Percentiles rank a stretch among this genome's conserved stretches.
These are phyloP conservation scores for Candida qinlingensis DNA, from an alignment of 805 yeast species.

Conservation along the genomic window DNA sequence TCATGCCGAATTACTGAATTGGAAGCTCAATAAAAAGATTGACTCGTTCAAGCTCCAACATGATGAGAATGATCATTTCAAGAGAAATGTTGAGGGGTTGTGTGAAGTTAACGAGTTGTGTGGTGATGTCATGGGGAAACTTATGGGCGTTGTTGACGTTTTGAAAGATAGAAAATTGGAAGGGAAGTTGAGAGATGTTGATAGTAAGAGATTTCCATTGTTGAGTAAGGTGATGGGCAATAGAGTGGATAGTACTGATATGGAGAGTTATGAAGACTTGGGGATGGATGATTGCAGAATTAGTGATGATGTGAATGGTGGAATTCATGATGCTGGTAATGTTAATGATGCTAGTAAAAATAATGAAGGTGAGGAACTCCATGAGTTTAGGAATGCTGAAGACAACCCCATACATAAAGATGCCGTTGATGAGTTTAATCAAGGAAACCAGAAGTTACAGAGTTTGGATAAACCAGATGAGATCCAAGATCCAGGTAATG, in stretches of 20 bases:
- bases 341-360: background rate
- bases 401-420: background rate
- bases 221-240: slow-evolving; percentile 2
- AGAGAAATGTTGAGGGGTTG: background rate
- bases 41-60: slow-evolving; percentile 8
- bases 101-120: slow-evolving; percentile 3
- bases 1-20: slow-evolving; percentile 6
- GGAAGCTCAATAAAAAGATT: slow-evolving; percentile 10
- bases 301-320: background rate
- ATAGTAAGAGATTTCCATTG: slow-evolving; percentile 3
- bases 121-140: slow-evolving; percentile 16
- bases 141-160: slow-evolving; percentile 10
- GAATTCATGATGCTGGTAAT: background rate
- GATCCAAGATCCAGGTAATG: no score
- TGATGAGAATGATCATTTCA: slow-evolving; percentile 5
- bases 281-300: background rate
- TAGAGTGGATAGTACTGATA: background rate
- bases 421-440: background rate
- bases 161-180: slow-evolving; percentile 4
- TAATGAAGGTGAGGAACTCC: background rate
- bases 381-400: background rate
- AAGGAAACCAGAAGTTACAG: no score
- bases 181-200: slow-evolving; percentile 1
- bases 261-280: slow-evolving; percentile 3
- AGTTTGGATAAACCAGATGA: no score